phyloP scores from a whole-genome alignment of 78 protist genomes.

The Cyanophora paradoxa region DNA sequence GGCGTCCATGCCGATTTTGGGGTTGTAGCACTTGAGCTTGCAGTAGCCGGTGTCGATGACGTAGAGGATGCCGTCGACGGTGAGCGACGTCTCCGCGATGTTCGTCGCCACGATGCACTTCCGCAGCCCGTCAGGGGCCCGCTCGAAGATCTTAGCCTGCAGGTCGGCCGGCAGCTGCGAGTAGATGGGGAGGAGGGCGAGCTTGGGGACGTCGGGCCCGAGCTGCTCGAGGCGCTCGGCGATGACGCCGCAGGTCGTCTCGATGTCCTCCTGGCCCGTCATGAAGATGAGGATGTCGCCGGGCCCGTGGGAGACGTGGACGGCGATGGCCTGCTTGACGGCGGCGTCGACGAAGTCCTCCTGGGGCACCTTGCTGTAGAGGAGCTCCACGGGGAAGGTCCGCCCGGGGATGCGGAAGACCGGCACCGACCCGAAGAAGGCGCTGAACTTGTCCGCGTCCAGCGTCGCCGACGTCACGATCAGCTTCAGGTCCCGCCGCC shows the following conservation, averaged over 20 bases:
- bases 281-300: slow-evolving; percentile 98
- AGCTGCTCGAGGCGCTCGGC: slow-evolving; percentile 43
- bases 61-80: slow-evolving; percentile 89
- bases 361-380: neutral
- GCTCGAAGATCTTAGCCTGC: slow-evolving; percentile 91
- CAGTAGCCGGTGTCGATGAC: slow-evolving; percentile 86
- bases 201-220: neutral
- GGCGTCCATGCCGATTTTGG: slow-evolving; percentile 93
- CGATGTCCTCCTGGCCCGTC: slow-evolving; percentile 99
- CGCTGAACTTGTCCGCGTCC: slow-evolving; percentile 90
- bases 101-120: slow-evolving; percentile 92
- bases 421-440: slow-evolving; percentile 88
- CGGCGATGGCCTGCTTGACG: slow-evolving; percentile 12
- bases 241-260: slow-evolving; percentile 67
- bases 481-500: slow-evolving; percentile 88
- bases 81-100: slow-evolving; percentile 93
- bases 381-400: slow-evolving; percentile 85
- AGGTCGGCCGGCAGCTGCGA: slow-evolving; percentile 87
- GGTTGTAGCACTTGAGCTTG: slow-evolving; percentile 84
- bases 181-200: slow-evolving; percentile 74
- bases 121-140: slow-evolving; percentile 80
- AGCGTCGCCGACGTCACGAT: slow-evolving; percentile 98
- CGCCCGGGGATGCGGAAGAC: slow-evolving; percentile 88
- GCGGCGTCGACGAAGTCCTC: neutral
- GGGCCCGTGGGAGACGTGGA: slow-evolving; percentile 53